A percentile compares a stretch with the other conserved stretches of the same genome.
Conservation (phyloP, 805 yeast genomes). For the Myxozyma vanderwaltii region DNA sequence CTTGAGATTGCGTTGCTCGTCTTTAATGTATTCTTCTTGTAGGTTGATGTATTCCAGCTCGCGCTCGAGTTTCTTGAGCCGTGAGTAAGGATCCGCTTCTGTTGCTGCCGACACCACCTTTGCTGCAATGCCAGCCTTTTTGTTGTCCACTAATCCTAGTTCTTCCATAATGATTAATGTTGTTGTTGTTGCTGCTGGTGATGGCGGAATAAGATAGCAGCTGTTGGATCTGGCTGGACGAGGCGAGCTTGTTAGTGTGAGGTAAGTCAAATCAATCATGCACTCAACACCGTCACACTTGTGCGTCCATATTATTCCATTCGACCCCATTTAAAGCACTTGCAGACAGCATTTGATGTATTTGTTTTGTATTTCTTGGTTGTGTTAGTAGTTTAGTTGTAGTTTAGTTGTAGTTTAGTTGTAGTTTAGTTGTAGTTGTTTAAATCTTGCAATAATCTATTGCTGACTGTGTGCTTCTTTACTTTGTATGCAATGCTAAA, state of each 20-base stretch:
- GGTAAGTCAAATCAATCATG: background rate
- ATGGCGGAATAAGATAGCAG: background rate
- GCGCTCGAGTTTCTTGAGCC: conserved; percentile 83
- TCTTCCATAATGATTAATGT: conserved; percentile 55
- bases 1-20: conserved; percentile 94
- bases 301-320: conserved; percentile 4
- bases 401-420: too few relatives aligned
- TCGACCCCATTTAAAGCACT: background rate
- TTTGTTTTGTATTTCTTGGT: background rate
- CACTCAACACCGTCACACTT: conserved; percentile 2
- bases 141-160: conserved; percentile 51
- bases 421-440: too few relatives aligned
- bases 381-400: too few relatives aligned
- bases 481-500: too few relatives aligned
- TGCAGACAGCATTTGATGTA: too few relatives aligned
- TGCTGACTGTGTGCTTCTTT: too few relatives aligned
- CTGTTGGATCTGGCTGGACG: too few relatives aligned
- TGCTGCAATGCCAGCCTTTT: conserved; percentile 37
- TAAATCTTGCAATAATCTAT: too few relatives aligned
- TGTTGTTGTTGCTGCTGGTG: background rate
- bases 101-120: background rate
- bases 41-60: conserved; percentile 80
- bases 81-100: conserved; percentile 70
- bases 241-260: background rate
- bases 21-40: conserved; percentile 97